These are phyloP conservation scores for Ophiostoma ulmi DNA, from an alignment of 2,329 filamentous ascomycete species.

Conservation along the genomic window DNA sequence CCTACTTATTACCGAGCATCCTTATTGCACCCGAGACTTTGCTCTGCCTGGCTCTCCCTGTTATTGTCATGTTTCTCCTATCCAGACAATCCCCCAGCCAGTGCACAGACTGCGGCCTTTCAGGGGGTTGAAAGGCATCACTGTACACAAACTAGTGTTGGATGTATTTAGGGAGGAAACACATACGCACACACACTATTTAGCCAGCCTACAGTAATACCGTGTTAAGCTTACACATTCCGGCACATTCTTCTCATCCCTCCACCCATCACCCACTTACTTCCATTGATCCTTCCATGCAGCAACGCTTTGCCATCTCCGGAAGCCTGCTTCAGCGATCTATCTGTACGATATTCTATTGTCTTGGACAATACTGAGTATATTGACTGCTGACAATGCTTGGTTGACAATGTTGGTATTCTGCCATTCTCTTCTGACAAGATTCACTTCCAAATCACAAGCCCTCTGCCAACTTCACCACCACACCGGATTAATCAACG, in stretches of 20 bases:
- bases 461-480: no score
- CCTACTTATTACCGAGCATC: not conserved
- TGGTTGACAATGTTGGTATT: no score
- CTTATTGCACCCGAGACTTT: not conserved
- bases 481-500: not conserved
- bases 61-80: not conserved
- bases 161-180: not conserved
- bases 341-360: not conserved
- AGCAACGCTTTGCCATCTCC: constrained; percentile 7
- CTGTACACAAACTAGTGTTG: not conserved
- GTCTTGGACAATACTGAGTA: no score
- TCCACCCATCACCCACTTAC: not conserved
- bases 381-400: no score
- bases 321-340: not conserved
- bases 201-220: not conserved
- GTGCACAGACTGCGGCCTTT: not conserved
- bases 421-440: no score
- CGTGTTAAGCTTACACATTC: not conserved
- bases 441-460: no score
- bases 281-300: constrained; percentile 10
- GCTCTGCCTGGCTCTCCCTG: not conserved
- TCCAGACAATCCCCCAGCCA: not conserved
- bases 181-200: not conserved
- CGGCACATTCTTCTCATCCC: not conserved
- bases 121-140: not conserved